Conservation (phyloP, 2,329 filamentous ascomycete species). For the Fusarium lyarnte region DNA sequence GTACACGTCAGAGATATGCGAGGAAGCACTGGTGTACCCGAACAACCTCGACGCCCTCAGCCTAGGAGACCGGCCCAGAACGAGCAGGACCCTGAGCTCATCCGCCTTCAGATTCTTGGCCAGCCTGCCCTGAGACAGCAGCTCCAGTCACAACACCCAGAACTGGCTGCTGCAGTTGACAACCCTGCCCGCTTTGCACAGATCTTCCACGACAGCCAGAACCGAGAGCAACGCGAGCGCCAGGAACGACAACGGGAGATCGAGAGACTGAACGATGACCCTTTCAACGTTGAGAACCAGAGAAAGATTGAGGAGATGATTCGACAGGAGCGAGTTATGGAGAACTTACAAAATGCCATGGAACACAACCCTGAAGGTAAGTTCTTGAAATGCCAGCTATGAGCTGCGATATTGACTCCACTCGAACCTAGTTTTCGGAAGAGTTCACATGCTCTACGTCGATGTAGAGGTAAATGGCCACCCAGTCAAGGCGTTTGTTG, state of each 20-base stretch:
- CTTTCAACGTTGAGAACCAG: constrained; percentile 93
- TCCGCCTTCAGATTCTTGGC: constrained; percentile 84
- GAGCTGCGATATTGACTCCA: constrained; percentile 3
- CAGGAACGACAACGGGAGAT: constrained; percentile 84
- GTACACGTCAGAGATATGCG: constrained; percentile 77
- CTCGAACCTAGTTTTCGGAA: constrained; percentile 77
- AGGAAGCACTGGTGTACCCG: constrained; percentile 56
- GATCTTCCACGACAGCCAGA: constrained; percentile 73
- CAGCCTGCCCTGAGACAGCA: constrained; percentile 78
- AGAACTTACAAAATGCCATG: constrained; percentile 96
- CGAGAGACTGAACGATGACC: constrained; percentile 87
- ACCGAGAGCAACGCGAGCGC: constrained; percentile 76
- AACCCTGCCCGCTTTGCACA: constrained; percentile 80
- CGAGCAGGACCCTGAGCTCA: constrained; percentile 77
- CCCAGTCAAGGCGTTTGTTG: constrained; percentile 94
- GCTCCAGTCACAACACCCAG: constrained; percentile 76
- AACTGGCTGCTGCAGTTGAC: constrained; percentile 79
- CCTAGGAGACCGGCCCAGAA: constrained; percentile 47
- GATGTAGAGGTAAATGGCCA: constrained; percentile 94
- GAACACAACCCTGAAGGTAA: constrained; percentile 96
- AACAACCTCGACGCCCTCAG: constrained; percentile 47
- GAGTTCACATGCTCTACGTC: constrained; percentile 96
- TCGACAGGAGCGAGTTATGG: constrained; percentile 89
- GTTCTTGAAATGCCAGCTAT: constrained; percentile 36
- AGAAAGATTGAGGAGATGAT: constrained; percentile 96